phyloP scores from a whole-genome alignment of 192 early-diverging fungal genomes.

The Borealophlyctis nickersoniae region DNA sequence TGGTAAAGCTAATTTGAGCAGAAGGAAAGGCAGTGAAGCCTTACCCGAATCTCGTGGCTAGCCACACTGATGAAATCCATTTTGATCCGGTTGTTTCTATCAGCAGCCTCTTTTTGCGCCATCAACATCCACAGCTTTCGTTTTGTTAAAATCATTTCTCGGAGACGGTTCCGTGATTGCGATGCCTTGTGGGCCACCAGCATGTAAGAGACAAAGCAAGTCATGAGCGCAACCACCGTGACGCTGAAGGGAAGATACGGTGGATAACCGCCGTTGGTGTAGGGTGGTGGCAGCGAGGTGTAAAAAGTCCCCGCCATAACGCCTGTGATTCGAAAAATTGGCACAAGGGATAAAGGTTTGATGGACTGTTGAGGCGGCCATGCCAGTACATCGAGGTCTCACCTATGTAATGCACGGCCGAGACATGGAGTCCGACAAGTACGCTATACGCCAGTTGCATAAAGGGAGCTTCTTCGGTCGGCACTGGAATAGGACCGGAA shows the following conservation, averaged over 20 bases:
- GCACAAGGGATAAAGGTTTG: no score
- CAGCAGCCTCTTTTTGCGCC: conserved; percentile 17
- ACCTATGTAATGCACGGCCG: conserved; percentile 8
- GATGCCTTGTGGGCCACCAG: conserved; percentile 7
- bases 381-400: not conserved
- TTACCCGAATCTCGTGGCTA: conserved; percentile 7
- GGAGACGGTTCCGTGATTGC: conserved; percentile 9
- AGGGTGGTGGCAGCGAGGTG: conserved; percentile 3
- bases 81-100: conserved; percentile 2
- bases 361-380: not conserved
- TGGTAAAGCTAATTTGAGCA: no score
- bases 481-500: conserved; percentile 6
- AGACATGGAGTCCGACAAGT: not conserved
- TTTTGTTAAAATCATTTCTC: conserved; percentile 12
- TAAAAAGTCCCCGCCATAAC: conserved; percentile 10
- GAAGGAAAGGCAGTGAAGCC: no score
- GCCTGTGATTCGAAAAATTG: conserved; percentile 1
- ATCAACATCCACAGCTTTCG: conserved; percentile 15
- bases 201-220: conserved; percentile 11
- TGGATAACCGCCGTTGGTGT: conserved; percentile 12
- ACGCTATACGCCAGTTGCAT: conserved; percentile 3
- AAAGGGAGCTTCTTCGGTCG: not conserved
- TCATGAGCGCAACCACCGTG: not conserved
- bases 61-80: conserved; percentile 12
- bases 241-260: conserved; percentile 1